A percentile compares a stretch with the other conserved stretches of the same genome.
Evolutionary conservation across 2,329 filamentous ascomycete genomes (phyloP).

Genomic region (Byssothecium circinans): DNA sequence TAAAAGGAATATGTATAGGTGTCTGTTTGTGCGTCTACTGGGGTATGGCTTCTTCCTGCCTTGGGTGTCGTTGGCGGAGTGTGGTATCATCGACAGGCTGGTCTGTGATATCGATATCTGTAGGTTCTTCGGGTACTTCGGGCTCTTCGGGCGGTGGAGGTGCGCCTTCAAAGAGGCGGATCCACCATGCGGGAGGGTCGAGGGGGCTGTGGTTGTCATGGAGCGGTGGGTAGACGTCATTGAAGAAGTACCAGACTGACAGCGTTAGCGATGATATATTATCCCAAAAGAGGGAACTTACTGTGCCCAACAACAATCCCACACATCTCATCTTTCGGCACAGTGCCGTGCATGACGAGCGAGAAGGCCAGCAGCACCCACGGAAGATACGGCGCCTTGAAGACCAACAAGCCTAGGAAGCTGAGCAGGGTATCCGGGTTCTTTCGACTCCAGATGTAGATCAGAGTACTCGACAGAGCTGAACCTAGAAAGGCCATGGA

Average conservation of each 20-base stretch:
- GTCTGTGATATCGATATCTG: conserved; percentile 9
- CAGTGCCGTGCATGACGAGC: conserved; percentile 81
- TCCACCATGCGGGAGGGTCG: conserved; percentile 89
- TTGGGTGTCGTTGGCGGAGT: conserved; percentile 5
- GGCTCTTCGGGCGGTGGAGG: conserved; percentile 24
- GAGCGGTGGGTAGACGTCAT: conserved; percentile 90
- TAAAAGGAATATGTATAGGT: not conserved
- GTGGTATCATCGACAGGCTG: conserved; percentile 6
- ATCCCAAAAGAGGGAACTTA: conserved; percentile 32
- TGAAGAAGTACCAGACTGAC: conserved; percentile 92
- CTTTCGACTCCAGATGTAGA: conserved; percentile 96
- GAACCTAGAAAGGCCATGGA: conserved; percentile 95
- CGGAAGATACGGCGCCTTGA: conserved; percentile 90
- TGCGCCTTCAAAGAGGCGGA: conserved; percentile 70
- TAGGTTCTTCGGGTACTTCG: not conserved
- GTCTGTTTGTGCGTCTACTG: conserved; percentile 10
- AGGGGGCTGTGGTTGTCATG: conserved; percentile 83
- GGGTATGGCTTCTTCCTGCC: conserved; percentile 4
- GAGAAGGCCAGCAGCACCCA: conserved; percentile 96
- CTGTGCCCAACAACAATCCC: conserved; percentile 89
- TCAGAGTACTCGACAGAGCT: conserved; percentile 85
- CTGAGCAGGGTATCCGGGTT: conserved; percentile 91
- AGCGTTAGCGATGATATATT: conserved; percentile 11
- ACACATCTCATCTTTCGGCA: conserved; percentile 95
- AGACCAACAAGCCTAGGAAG: conserved; percentile 82